phyloP scores from a whole-genome alignment of 148 eudicot species.

The Rheum nobile region DNA sequence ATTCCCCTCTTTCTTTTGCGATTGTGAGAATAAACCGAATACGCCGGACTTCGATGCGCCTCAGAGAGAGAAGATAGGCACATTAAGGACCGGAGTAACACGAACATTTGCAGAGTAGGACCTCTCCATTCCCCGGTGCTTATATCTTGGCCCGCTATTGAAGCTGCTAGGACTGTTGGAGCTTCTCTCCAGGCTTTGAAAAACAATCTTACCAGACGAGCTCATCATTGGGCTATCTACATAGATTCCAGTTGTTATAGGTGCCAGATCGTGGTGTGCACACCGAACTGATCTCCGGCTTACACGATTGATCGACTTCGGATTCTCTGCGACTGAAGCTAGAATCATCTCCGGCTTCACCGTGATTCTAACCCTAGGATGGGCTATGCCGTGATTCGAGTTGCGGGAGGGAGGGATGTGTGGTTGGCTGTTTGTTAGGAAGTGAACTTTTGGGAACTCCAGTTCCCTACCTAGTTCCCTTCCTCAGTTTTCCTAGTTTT shows the following conservation, averaged over 20 bases:
- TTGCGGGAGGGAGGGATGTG: too few species aligned
- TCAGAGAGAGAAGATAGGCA: conserved; percentile 45
- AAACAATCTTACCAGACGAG: conserved; percentile 70
- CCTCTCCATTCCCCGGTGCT: conserved; percentile 58
- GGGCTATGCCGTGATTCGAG: too few species aligned
- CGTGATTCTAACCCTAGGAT: conserved; percentile 21
- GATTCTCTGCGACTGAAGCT: too few species aligned
- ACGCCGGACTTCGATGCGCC: not conserved
- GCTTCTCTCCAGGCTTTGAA: conserved; percentile 66
- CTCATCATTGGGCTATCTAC: conserved; percentile 85
- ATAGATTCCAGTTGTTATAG: conserved; percentile 22
- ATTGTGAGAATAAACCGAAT: not conserved
- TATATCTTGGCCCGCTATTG: conserved; percentile 57
- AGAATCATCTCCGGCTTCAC: too few species aligned
- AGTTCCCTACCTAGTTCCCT: too few species aligned
- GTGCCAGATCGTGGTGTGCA: not conserved
- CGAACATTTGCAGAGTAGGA: conserved; percentile 77
- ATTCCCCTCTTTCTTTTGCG: too few species aligned
- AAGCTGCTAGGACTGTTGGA: conserved; percentile 81
- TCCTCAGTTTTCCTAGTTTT: too few species aligned
- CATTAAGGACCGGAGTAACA: conserved; percentile 69
- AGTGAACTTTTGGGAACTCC: too few species aligned
- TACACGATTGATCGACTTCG: too few species aligned
- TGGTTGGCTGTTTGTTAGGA: not conserved
- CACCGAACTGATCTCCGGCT: too few species aligned